Conservation (phyloP, 2,329 filamentous ascomycete species). For the Calonectria fujianensis region DNA sequence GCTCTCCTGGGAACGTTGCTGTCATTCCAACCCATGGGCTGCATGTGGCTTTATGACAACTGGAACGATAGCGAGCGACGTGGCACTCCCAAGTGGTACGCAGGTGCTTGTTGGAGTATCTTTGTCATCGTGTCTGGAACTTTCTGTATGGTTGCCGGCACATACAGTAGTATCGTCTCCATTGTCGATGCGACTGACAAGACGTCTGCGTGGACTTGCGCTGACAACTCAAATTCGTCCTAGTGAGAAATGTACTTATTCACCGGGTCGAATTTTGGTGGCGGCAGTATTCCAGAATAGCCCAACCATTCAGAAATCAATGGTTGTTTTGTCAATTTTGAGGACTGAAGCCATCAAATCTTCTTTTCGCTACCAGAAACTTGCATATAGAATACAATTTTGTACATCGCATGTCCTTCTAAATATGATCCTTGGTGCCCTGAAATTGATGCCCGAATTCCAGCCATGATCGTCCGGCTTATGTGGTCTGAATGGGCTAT, state of each 20-base stretch:
- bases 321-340: background rate
- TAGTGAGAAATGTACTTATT: background rate
- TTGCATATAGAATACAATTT: background rate
- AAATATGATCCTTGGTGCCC: background rate
- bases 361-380: background rate
- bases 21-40: conserved; percentile 57
- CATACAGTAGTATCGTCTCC: conserved; percentile 16
- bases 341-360: background rate
- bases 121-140: conserved; percentile 29
- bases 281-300: background rate
- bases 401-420: background rate
- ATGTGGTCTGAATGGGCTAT: background rate
- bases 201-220: conserved; percentile 22
- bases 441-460: background rate
- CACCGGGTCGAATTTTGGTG: background rate
- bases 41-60: conserved; percentile 67
- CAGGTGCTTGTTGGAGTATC: conserved; percentile 20
- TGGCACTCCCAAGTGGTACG: background rate
- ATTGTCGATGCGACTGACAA: conserved; percentile 10
- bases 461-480: background rate
- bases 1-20: conserved; percentile 55
- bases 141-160: conserved; percentile 27
- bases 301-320: background rate
- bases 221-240: conserved; percentile 31
- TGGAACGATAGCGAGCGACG: conserved; percentile 50